Evolutionary conservation across 352 stramenopile species (phyloP).

Genomic region (Plasmopara viticola): DNA sequence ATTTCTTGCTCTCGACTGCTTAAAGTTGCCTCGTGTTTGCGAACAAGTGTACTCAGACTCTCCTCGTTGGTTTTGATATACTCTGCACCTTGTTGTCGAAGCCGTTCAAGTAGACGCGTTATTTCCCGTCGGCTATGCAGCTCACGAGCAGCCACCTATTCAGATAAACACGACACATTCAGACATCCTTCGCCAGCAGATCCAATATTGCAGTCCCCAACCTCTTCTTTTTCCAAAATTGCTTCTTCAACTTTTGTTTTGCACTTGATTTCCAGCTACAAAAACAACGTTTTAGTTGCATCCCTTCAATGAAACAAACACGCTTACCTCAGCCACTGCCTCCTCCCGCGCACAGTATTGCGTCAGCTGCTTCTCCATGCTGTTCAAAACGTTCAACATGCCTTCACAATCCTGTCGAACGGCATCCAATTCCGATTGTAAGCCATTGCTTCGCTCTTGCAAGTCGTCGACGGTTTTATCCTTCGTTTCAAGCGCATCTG

Average conservation of each 20-base stretch:
- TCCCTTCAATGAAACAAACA: background rate
- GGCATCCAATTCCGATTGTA: conserved; percentile 54
- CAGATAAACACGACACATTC: background rate
- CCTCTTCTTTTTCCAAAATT: conserved; percentile 73
- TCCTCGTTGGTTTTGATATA: conserved; percentile 52
- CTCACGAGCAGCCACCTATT: conserved; percentile 56
- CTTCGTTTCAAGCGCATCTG: conserved; percentile 44
- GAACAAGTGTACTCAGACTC: conserved; percentile 14
- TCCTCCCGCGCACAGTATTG: conserved; percentile 73
- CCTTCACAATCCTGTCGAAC: conserved; percentile 73
- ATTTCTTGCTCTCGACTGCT: conserved; percentile 50
- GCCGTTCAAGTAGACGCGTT: conserved; percentile 48
- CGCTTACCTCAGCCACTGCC: conserved; percentile 53
- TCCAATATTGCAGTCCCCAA: conserved; percentile 10
- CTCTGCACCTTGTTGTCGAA: conserved; percentile 40
- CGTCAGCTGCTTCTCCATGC: conserved; percentile 79
- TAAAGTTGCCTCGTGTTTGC: conserved; percentile 38
- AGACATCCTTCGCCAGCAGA: background rate
- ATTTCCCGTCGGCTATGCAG: conserved; percentile 63
- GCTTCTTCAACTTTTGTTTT: conserved; percentile 64
- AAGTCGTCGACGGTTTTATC: conserved; percentile 46
- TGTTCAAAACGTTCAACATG: conserved; percentile 76
- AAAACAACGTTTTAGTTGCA: background rate
- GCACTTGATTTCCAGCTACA: conserved; percentile 62
- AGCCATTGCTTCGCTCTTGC: conserved; percentile 30